Evolutionary conservation across 2,329 filamentous ascomycete genomes (phyloP).

Genomic region (Aureobasidium zeae): DNA sequence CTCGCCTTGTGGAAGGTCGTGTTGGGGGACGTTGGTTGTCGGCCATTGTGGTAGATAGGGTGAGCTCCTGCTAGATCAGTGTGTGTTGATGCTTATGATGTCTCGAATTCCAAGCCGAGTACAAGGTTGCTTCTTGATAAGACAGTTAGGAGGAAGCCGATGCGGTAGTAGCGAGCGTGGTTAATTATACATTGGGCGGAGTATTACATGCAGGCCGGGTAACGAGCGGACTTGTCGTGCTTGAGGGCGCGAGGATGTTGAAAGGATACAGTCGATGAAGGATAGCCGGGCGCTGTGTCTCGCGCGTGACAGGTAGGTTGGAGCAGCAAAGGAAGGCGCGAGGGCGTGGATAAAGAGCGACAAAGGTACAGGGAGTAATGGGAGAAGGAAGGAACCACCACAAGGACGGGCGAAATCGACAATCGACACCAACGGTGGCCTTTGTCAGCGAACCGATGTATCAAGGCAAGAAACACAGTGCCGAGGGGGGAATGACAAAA

Average conservation of each 20-base stretch:
- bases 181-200: conserved; percentile 13
- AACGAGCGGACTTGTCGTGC: conserved; percentile 5
- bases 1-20: conserved; percentile 13
- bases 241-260: conserved; percentile 2
- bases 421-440: conserved; percentile 15
- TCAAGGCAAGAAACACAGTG: conserved; percentile 8
- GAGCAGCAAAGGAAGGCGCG: conserved; percentile 5
- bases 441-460: conserved; percentile 13
- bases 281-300: conserved; percentile 7
- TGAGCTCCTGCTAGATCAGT: not conserved
- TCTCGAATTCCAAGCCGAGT: not conserved
- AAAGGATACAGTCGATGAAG: conserved; percentile 12
- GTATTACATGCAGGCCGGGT: conserved; percentile 12
- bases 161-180: conserved; percentile 10
- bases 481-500: conserved; percentile 11
- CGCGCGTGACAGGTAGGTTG: not conserved
- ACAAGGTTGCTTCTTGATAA: not conserved
- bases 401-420: conserved; percentile 13
- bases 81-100: not conserved
- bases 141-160: not conserved
- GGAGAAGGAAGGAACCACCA: conserved; percentile 14
- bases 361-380: conserved; percentile 11
- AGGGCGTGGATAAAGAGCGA: conserved; percentile 6
- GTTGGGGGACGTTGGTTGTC: conserved; percentile 1
- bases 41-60: conserved; percentile 1